Evolutionary conservation across 352 stramenopile species (phyloP), one percentile per base, ranked within the genome.

Genomic region (Phytophthora fragariaefolia): DNA sequence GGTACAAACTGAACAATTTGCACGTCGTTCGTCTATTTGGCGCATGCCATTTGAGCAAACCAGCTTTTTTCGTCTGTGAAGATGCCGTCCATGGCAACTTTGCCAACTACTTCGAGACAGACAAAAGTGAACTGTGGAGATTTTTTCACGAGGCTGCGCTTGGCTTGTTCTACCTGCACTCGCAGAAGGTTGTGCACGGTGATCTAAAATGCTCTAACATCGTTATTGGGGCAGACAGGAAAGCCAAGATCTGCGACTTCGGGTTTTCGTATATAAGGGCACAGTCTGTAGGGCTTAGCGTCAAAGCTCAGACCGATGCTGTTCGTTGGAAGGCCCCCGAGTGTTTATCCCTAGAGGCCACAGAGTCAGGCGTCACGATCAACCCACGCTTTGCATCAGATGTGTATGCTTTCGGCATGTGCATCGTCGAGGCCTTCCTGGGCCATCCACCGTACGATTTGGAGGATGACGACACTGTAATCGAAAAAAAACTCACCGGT

Each of bases 171-270:
- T 94, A 89, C 58, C 58, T 97, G 10, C 86, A 96, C 61, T 45
- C 47, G 12, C 69, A 74, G 26, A 77, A 80, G 42, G 73, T 92
- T 10, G 76, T 97, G 10, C 91, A 97, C 50, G 85, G 91, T 12
- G 89, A 97, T 54, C 74, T 97, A 18, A 97, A 97, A 57, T 90
- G 85, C 48, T 90, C 79, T 52, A 97, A 97, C 66, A 65, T 97
- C 20, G 75, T 97, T 4, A 71, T 97, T 7, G 87, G 84, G n/a
- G 53, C 71, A 8, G 53, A 81, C 42, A 52, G 61, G 23, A 74
- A 63, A 30, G 72, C 73, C 24, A 77, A 77, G 58, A 70, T 85
- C 54, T 74, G 69, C 48, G 77, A 85, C 69, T 85, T 85, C 20
- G 72, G 74, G 7, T 82, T 77, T 36, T 71, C 52, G 10, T 82